Conservation (phyloP, 2,329 filamentous ascomycete genomes). For the Nothophoma quercina region DNA sequence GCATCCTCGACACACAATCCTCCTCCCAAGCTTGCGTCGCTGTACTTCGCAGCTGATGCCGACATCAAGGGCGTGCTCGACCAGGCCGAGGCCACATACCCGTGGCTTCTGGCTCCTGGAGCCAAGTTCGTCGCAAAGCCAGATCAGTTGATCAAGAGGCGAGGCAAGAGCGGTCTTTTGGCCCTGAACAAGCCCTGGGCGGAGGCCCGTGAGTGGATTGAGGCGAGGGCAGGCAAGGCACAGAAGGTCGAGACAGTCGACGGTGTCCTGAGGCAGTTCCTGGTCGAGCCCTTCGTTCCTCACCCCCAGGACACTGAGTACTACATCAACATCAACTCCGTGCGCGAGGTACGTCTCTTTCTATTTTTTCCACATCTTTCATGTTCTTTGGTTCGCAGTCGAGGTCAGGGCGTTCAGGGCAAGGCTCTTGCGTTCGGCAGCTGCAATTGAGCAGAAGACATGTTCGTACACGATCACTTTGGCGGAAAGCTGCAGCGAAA, state of each 20-base stretch:
- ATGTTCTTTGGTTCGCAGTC: constrained; percentile 10
- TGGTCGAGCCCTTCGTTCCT: constrained; percentile 98
- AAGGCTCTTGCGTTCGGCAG: background rate
- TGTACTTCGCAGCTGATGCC: constrained; percentile 91
- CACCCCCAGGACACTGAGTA: constrained; percentile 96
- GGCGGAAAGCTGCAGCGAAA: constrained; percentile 20
- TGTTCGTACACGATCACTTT: constrained; percentile 15
- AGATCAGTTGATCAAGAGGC: constrained; percentile 99
- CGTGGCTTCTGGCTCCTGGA: constrained; percentile 84
- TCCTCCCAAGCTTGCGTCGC: constrained; percentile 85
- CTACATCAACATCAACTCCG: constrained; percentile 99
- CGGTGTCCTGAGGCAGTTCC: constrained; percentile 90
- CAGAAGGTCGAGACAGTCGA: constrained; percentile 92
- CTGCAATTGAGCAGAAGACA: constrained; percentile 17
- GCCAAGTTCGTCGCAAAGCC: constrained; percentile 98
- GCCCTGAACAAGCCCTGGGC: constrained; percentile 97
- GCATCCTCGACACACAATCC: constrained; percentile 87
- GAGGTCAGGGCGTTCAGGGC: constrained; percentile 4
- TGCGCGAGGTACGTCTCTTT: constrained; percentile 86
- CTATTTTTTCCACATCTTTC: constrained; percentile 23
- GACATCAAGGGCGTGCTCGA: constrained; percentile 84
- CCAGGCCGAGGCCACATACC: constrained; percentile 95
- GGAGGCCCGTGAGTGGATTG: constrained; percentile 93
- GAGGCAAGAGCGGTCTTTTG: constrained; percentile 97
- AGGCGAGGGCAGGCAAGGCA: constrained; percentile 86